Base-by-base conservation (phyloP, 495 filamentous ascomycete genomes). In the Penicillium psychrofluorescens region DNA sequence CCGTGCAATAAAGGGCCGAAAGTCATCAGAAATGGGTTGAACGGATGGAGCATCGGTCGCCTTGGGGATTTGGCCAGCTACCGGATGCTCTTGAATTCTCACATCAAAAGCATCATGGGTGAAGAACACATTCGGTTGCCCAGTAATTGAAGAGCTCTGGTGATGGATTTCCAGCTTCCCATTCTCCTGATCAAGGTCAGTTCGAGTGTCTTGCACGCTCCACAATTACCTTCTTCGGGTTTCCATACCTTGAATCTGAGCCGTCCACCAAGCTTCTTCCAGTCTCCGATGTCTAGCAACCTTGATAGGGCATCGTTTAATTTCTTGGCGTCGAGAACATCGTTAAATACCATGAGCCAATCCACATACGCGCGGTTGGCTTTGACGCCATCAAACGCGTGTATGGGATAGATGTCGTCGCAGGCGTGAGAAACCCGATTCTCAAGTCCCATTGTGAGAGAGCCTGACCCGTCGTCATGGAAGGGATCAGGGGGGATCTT, bases 251-350 rank as follows among this genome's bases (percentile, higher is more conserved):
- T 64, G 35, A 43, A 49, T 55, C 67, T 51, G 29, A 74, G 31
- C 36, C 71, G 54, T 8, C 62, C 71, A 8, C 72, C 72, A 6
- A 76, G 50, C 42, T 71, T 74, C 14, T 58, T 55, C 70, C 72
- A 76, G 43, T 64, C 58, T 14, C 57, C 63, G 6, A 60, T 59
- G 22, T 62, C 50, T 7, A 71, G 49, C 14, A 76, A 51, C 14
- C 41, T 59, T 9, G 59, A 58, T 0, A 76, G 49, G 2, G 68
- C 48, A n/a, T 38, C n/a, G 11, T 61, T 64, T 38, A 74, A 54
- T 30, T 64, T 67, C 12, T 68, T 55, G 3, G 71, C 55, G 22
- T 74, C 71, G 0, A 77, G 57, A 10, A 75, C 62, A 32, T 76
- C 69, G 43, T 77, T 66, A 33, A 76, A 75, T 8, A 57, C 59